A percentile compares a stretch with the other conserved stretches of the same genome.
Evolutionary conservation across 2,329 filamentous ascomycete species (phyloP).

Genomic region (Lachnum nothofagi): DNA sequence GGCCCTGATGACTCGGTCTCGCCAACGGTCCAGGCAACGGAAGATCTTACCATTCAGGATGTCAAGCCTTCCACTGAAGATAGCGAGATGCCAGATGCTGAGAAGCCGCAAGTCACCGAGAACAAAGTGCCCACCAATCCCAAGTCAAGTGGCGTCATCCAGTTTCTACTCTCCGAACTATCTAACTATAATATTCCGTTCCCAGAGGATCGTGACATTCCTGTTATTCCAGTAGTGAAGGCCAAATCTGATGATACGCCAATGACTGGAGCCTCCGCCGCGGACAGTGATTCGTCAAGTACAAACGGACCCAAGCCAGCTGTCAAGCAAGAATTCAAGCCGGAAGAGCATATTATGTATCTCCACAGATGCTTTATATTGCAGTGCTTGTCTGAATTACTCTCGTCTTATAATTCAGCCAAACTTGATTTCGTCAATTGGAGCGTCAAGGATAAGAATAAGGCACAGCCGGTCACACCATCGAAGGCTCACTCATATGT

Average conservation of each 20-base stretch:
- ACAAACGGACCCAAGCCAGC: conserved; percentile 47
- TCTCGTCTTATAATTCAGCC: conserved; percentile 85
- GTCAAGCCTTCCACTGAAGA: conserved; percentile 59
- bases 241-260: conserved; percentile 23
- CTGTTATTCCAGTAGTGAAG: conserved; percentile 7
- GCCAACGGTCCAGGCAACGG: conserved; percentile 33
- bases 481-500: conserved; percentile 91
- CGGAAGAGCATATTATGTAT: conserved; percentile 91
- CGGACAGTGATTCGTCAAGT: conserved; percentile 34
- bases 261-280: conserved; percentile 19
- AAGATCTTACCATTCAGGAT: conserved; percentile 38
- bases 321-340: conserved; percentile 74
- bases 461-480: conserved; percentile 72
- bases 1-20: conserved; percentile 28
- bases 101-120: conserved; percentile 58
- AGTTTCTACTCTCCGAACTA: conserved; percentile 89
- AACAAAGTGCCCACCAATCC: conserved; percentile 80
- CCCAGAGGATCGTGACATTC: conserved; percentile 61
- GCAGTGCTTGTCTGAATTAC: conserved; percentile 82
- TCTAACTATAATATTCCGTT: conserved; percentile 89
- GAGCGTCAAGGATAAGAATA: conserved; percentile 74
- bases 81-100: conserved; percentile 57
- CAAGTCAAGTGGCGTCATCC: conserved; percentile 89
- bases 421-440: conserved; percentile 99
- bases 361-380: conserved; percentile 94